phyloP scores from a whole-genome alignment of 202 grass and related monocot species.

The Schoenoplectus triqueter region DNA sequence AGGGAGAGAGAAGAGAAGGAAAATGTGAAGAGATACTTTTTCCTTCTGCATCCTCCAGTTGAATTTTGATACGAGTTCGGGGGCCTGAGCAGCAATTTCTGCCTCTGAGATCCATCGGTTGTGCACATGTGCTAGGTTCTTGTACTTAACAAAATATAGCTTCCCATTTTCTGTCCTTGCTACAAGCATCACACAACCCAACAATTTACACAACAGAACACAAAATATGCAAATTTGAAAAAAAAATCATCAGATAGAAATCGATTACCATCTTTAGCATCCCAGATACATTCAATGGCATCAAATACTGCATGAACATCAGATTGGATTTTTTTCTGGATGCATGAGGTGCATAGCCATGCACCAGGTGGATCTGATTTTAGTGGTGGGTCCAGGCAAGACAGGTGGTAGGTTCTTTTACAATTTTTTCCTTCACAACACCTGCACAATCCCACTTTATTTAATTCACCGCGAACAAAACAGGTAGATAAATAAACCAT shows the following conservation, averaged over 20 bases:
- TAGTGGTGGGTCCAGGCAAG: conserved; percentile 71
- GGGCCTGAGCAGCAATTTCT: conserved; percentile 60
- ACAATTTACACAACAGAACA: conserved; percentile 18
- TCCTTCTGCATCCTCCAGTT: conserved; percentile 61
- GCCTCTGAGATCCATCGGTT: conserved; percentile 78
- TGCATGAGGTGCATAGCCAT: conserved; percentile 71
- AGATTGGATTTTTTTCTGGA: conserved; percentile 69
- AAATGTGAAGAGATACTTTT: conserved; percentile 46
- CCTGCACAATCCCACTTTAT: conserved; percentile 43
- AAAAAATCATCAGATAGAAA: neutral
- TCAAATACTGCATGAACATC: conserved; percentile 62
- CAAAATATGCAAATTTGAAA: neutral
- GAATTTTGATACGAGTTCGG: conserved; percentile 71
- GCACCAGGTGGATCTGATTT: conserved; percentile 52
- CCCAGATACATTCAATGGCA: conserved; percentile 77
- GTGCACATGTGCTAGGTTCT: conserved; percentile 81
- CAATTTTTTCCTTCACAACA: conserved; percentile 74
- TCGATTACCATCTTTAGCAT: conserved; percentile 79
- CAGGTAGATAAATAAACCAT: conserved; percentile 18
- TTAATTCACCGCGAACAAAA: conserved; percentile 21
- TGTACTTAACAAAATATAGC: conserved; percentile 84
- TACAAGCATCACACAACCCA: conserved; percentile 26
- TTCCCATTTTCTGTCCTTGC: conserved; percentile 56
- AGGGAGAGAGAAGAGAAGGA: neutral
- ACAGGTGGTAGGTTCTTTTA: conserved; percentile 64